A percentile compares a stretch with the other conserved stretches of the same genome.
Evolutionary conservation across 164 flowering plant species (phyloP).

Genomic region (Nelumbo lutea): DNA sequence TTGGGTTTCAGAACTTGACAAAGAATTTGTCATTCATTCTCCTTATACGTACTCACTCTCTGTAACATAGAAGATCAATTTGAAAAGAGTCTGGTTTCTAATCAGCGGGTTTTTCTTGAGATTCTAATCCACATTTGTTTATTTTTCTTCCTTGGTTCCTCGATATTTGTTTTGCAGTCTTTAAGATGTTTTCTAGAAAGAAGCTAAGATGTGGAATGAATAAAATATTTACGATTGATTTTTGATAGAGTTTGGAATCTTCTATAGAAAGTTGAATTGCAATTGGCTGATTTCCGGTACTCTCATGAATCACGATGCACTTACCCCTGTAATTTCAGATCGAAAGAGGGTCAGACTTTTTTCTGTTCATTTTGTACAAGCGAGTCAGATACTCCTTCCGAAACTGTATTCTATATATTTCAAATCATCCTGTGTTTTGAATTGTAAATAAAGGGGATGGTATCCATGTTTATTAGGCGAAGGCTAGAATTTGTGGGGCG

Average conservation of each 20-base stretch:
- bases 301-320: too few relatives aligned
- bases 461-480: too few relatives aligned
- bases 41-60: constrained; percentile 20
- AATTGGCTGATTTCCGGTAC: too few relatives aligned
- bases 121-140: constrained; percentile 22
- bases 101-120: constrained; percentile 15
- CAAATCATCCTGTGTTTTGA: too few relatives aligned
- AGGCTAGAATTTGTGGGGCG: too few relatives aligned
- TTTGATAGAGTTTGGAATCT: neutral
- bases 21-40: constrained; percentile 5
- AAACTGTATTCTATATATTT: too few relatives aligned
- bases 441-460: too few relatives aligned
- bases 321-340: too few relatives aligned
- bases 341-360: too few relatives aligned
- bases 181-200: neutral
- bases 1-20: constrained; percentile 72
- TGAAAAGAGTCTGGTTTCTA: constrained; percentile 29
- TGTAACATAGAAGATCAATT: constrained; percentile 40
- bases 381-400: too few relatives aligned
- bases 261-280: too few relatives aligned
- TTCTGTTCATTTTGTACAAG: too few relatives aligned
- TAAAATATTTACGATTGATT: constrained; percentile 14
- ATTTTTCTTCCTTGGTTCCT: constrained; percentile 22
- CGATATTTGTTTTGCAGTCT: constrained; percentile 20
- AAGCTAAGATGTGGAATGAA: constrained; percentile 10